Conservation (phyloP, 805 yeast species). For the Pichia manshurica region DNA sequence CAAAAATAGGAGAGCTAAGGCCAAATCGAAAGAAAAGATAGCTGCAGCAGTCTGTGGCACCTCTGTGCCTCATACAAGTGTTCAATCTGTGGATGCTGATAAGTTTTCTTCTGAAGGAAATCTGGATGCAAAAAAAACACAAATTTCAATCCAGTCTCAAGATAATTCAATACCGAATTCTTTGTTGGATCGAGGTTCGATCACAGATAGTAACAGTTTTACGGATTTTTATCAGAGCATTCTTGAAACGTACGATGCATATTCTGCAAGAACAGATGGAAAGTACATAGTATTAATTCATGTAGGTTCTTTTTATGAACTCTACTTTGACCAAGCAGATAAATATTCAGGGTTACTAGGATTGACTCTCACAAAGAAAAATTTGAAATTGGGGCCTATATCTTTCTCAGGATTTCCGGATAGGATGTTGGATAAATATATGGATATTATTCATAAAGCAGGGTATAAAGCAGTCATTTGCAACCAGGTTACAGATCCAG, state of each 20-base stretch:
- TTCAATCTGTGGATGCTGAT: too few relatives aligned
- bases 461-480: slow-evolving; percentile 73
- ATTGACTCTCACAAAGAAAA: slow-evolving; percentile 58
- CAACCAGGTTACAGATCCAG: slow-evolving; percentile 48
- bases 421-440: slow-evolving; percentile 62
- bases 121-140: too few relatives aligned
- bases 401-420: slow-evolving; percentile 94
- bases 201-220: slow-evolving; percentile 11
- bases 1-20: too few relatives aligned
- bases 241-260: slow-evolving; percentile 25
- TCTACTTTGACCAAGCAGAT: slow-evolving; percentile 86
- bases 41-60: too few relatives aligned
- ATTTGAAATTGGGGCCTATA: slow-evolving; percentile 40
- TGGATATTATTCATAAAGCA: slow-evolving; percentile 63
- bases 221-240: slow-evolving; percentile 30
- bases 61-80: too few relatives aligned
- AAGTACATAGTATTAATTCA: slow-evolving; percentile 61
- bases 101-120: too few relatives aligned
- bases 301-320: slow-evolving; percentile 82
- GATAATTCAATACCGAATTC: not conserved
- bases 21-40: too few relatives aligned
- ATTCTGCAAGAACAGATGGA: slow-evolving; percentile 19
- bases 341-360: slow-evolving; percentile 65
- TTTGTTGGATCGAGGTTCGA: slow-evolving; percentile 9
- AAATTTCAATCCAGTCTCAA: too few relatives aligned